Evolutionary conservation across 352 stramenopile genomes (phyloP).

Genomic region (Ophiocytium majus): DNA sequence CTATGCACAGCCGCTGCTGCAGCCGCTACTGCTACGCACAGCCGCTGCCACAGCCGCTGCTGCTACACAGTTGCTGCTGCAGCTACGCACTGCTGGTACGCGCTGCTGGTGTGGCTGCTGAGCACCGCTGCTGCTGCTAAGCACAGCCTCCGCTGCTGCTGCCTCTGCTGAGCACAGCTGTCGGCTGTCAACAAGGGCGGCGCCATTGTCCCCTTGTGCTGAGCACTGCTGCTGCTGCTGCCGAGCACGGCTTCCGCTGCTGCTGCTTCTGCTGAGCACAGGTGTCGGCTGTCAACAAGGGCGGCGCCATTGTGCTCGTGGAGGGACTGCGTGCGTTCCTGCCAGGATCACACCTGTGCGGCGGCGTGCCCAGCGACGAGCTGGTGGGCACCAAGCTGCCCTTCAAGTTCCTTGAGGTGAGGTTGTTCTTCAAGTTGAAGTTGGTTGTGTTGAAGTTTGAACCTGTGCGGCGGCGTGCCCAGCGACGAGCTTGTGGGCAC

Average conservation of each 20-base stretch:
- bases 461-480: not conserved
- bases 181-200: conserved; percentile 51
- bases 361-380: conserved; percentile 67
- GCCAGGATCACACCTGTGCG: conserved; percentile 72
- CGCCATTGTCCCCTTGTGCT: conserved; percentile 39
- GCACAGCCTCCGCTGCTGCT: too few species aligned
- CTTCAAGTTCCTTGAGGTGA: conserved; percentile 79
- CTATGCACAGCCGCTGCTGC: not conserved
- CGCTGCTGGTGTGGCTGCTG: too few species aligned
- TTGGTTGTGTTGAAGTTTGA: not conserved
- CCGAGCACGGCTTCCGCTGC: not conserved
- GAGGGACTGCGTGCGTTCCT: conserved; percentile 72
- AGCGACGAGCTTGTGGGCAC: conserved; percentile 71
- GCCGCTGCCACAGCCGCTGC: too few species aligned
- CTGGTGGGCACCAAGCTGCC: conserved; percentile 67
- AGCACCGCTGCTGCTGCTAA: not conserved
- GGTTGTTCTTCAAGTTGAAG: not conserved
- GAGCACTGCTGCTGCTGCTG: not conserved
- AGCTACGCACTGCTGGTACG: too few species aligned
- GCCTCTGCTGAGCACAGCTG: conserved; percentile 12
- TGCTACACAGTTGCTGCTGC: too few species aligned
- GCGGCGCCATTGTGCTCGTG: conserved; percentile 56
- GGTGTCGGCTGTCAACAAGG: conserved; percentile 54
- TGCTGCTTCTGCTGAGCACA: not conserved
- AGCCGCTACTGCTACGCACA: not conserved